phyloP scores from a whole-genome alignment of 257 asterid genomes.

The Gardenia jasminoides region DNA sequence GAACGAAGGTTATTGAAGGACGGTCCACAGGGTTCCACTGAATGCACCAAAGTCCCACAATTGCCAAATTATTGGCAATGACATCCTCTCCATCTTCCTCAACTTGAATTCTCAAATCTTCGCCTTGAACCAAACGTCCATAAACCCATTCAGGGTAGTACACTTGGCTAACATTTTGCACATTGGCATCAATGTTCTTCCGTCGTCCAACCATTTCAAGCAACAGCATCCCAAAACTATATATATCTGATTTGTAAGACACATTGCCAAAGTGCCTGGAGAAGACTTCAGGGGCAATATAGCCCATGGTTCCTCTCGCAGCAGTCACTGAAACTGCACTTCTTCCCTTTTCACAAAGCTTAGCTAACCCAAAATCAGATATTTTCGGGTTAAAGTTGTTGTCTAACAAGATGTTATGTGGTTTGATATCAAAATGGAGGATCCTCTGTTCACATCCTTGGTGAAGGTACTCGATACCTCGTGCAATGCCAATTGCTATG shows the following conservation, averaged over 20 bases:
- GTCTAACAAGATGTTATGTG: constrained; percentile 26
- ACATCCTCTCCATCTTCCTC: constrained; percentile 15
- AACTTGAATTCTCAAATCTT: constrained; percentile 3
- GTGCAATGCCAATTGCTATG: constrained; percentile 31
- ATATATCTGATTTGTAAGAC: constrained; percentile 36
- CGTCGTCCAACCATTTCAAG: constrained; percentile 46
- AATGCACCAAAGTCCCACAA: constrained; percentile 33
- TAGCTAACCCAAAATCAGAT: no score
- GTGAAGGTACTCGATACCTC: constrained; percentile 34
- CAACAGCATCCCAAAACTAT: constrained; percentile 35
- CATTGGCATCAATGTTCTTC: constrained; percentile 27
- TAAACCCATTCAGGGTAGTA: constrained; percentile 36
- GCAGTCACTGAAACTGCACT: no score
- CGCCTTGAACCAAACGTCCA: constrained; percentile 24
- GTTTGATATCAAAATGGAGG: constrained; percentile 26
- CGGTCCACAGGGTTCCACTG: constrained; percentile 31
- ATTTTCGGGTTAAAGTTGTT: no score
- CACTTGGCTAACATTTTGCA: constrained; percentile 7
- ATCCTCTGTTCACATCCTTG: constrained; percentile 25
- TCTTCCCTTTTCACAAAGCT: no score
- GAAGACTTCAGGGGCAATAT: constrained; percentile 41
- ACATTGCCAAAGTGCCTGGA: constrained; percentile 34
- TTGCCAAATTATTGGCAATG: constrained; percentile 10
- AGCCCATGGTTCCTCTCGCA: constrained; percentile 25
- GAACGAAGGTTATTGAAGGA: constrained; percentile 27